These are phyloP conservation scores for Syzygium malaccense DNA, from an alignment of 441 rosid genomes.

Conservation along the genomic window DNA sequence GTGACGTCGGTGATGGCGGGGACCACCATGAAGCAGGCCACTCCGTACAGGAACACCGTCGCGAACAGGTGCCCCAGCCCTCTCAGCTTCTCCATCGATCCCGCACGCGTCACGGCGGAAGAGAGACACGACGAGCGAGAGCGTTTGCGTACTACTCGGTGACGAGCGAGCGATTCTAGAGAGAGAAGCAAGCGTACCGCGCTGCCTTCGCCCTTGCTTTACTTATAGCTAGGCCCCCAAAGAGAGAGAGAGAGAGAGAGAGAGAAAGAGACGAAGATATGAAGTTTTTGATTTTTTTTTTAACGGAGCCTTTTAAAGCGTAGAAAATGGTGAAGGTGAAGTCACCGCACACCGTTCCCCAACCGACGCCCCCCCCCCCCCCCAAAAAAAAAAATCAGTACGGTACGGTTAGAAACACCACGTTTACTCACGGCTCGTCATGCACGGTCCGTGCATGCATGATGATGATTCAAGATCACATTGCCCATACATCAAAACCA, in stretches of 20 bases:
- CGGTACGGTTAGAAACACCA: background rate
- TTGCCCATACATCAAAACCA: background rate
- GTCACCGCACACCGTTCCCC: background rate
- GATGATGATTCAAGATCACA: background rate
- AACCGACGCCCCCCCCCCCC: background rate
- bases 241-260: background rate
- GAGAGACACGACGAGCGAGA: too few relatives aligned
- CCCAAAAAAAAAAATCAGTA: background rate
- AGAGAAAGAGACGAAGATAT: too few relatives aligned
- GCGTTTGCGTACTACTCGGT: too few relatives aligned
- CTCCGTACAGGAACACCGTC: constrained; percentile 44
- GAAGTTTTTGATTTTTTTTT: too few relatives aligned
- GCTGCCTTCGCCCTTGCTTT: background rate
- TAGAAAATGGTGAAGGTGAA: background rate
- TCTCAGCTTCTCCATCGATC: constrained; percentile 25
- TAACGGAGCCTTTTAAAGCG: background rate
- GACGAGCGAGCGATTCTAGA: background rate
- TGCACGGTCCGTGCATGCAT: background rate
- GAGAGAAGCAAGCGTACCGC: background rate
- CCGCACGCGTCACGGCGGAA: background rate
- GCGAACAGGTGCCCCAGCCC: constrained; percentile 44
- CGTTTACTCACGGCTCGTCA: background rate
- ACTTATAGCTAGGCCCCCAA: background rate
- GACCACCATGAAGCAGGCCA: constrained; percentile 27
- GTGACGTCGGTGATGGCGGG: constrained; percentile 83